A percentile compares a stretch with the other conserved stretches of the same genome.
Conservation (phyloP, 352 stramenopile species). For the Phytophthora sojae region DNA sequence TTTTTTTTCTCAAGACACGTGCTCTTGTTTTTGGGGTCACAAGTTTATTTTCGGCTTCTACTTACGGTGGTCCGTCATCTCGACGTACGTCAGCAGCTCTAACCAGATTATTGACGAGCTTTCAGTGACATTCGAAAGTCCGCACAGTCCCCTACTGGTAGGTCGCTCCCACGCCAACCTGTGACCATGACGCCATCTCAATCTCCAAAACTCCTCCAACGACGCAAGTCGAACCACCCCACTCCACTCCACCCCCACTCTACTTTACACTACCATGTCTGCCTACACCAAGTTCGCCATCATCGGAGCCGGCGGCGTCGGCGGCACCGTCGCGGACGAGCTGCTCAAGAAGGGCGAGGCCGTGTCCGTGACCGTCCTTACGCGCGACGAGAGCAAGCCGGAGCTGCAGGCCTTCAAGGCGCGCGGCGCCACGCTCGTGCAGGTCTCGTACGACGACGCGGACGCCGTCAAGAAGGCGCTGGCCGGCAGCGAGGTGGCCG, state of each 20-base stretch:
- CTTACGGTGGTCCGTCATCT: not conserved
- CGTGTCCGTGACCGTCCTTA: conserved; percentile 34
- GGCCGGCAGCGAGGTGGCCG: conserved; percentile 26
- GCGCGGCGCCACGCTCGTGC: conserved; percentile 25
- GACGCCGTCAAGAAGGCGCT: conserved; percentile 31
- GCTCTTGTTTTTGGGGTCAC: too few species aligned
- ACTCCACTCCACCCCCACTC: not conserved
- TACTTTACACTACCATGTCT: conserved; percentile 13
- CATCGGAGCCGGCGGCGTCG: conserved; percentile 37
- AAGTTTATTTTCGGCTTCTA: not conserved
- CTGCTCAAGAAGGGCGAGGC: conserved; percentile 31
- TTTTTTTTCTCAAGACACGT: too few species aligned
- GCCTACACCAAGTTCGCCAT: conserved; percentile 35
- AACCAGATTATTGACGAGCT: too few species aligned
- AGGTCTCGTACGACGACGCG: conserved; percentile 34
- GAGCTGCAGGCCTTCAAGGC: conserved; percentile 39
- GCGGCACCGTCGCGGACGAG: conserved; percentile 29
- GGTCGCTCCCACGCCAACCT: too few species aligned
- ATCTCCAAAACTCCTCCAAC: conserved; percentile 20
- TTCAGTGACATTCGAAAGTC: too few species aligned
- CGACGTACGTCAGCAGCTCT: not conserved
- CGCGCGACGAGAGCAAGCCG: conserved; percentile 27
- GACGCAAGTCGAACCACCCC: conserved; percentile 12
- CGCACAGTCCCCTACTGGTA: too few species aligned
- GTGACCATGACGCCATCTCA: conserved; percentile 5